A percentile compares a stretch with the other conserved stretches of the same genome.
Evolutionary conservation across 495 filamentous ascomycete genomes (phyloP).

Genomic region (Pseudoneurospora amorphoporcata): DNA sequence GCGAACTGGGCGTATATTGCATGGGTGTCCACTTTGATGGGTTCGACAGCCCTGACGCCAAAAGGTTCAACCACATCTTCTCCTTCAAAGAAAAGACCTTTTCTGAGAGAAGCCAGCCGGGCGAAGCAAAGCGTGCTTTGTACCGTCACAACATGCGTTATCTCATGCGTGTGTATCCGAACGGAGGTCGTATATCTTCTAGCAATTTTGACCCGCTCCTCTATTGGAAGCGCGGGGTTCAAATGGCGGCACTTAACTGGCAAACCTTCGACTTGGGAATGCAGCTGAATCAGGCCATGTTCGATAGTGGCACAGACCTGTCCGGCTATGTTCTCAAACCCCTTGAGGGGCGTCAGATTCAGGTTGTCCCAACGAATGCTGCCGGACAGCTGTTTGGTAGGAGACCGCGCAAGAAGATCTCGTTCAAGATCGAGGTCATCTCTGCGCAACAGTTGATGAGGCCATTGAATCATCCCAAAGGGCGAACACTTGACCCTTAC

Average conservation of each 20-base stretch:
- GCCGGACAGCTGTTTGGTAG: conserved; percentile 37
- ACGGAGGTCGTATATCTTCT: conserved; percentile 64
- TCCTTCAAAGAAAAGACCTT: conserved; percentile 86
- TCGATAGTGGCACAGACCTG: conserved; percentile 78
- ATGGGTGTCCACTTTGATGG: conserved; percentile 73
- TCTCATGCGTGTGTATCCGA: conserved; percentile 90
- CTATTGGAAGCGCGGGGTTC: conserved; percentile 90
- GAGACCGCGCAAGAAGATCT: conserved; percentile 63
- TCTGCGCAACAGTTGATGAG: conserved; percentile 91
- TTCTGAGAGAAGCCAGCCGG: conserved; percentile 59
- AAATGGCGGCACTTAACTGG: conserved; percentile 97
- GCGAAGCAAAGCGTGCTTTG: conserved; percentile 60
- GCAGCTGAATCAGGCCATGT: conserved; percentile 97
- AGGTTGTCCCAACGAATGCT: conserved; percentile 36
- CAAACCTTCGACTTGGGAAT: conserved; percentile 92
- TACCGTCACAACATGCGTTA: conserved; percentile 83
- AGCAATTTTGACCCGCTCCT: conserved; percentile 86
- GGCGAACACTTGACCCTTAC: conserved; percentile 78
- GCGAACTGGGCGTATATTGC: conserved; percentile 80
- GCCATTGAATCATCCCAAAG: conserved; percentile 55
- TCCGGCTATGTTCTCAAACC: conserved; percentile 93
- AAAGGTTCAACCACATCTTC: conserved; percentile 82
- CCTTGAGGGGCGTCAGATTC: conserved; percentile 59
- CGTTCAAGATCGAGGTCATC: conserved; percentile 77
- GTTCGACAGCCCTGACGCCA: conserved; percentile 65